phyloP scores from a whole-genome alignment of 164 flowering plant genomes.

The Malania oleifera region DNA sequence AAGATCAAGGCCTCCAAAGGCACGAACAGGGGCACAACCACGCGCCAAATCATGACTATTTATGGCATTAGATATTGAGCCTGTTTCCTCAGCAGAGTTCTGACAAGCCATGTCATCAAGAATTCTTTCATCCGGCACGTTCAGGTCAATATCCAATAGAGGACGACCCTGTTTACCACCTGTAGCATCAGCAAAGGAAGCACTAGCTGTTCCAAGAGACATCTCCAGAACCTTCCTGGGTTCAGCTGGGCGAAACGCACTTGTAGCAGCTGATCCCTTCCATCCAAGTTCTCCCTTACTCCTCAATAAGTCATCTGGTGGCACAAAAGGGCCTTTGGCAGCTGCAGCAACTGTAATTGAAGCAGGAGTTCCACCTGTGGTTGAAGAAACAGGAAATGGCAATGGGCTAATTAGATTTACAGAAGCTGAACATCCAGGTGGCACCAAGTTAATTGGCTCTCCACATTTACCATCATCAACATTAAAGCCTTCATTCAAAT shows the following conservation, averaged over 20 bases:
- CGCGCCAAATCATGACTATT: constrained; percentile 13
- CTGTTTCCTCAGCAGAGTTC: constrained; percentile 16
- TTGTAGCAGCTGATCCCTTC: constrained; percentile 98
- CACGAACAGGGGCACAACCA: constrained; percentile 21
- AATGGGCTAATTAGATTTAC: constrained; percentile 33
- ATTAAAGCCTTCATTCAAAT: constrained; percentile 80
- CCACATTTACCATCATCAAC: constrained; percentile 60
- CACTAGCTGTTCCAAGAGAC: constrained; percentile 19
- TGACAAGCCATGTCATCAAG: constrained; percentile 50
- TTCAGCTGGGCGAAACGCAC: constrained; percentile 97
- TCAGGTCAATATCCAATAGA: constrained; percentile 71
- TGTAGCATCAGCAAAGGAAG: constrained; percentile 24
- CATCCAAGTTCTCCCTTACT: constrained; percentile 71
- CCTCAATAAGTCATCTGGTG: constrained; percentile 58
- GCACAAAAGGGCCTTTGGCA: constrained; percentile 83
- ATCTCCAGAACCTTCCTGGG: constrained; percentile 59
- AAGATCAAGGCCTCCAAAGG: constrained; percentile 71
- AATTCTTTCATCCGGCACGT: constrained; percentile 69
- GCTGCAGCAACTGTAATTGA: constrained; percentile 85
- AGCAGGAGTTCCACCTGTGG: constrained; percentile 39
- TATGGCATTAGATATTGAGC: constrained; percentile 8
- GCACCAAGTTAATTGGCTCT: constrained; percentile 28
- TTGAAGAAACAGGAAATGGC: constrained; percentile 38
- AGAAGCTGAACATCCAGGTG: constrained; percentile 24
- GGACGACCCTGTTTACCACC: constrained; percentile 45